Base-by-base conservation (phyloP, 2,329 filamentous ascomycete species). In the Aspergillus quadrilineatus region DNA sequence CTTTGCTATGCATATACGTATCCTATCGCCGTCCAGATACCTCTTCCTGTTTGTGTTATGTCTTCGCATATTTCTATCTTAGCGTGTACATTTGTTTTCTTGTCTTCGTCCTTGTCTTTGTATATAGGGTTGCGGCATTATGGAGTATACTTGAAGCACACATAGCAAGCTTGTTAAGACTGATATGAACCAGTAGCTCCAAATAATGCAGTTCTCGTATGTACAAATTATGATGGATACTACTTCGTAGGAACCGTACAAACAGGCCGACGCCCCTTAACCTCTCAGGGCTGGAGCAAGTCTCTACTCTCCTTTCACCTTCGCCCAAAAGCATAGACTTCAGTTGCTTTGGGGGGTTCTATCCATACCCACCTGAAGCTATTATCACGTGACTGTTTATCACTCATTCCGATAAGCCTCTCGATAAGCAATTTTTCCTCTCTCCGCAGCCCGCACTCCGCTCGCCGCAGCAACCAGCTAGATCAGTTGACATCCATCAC, bases 401-500 rank as follows among this genome's bases (percentile, higher is more conserved):
- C 14, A 36, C 34, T 9, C 34, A 14, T 36, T 8, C 48, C 34
- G 59, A 62, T 60, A 62, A 60, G 55, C 34, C 12, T 9, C 39
- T 37, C 50, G 60, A 65, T 65, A 63, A 63, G 60, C 51, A 63
- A 58, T 54, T 62, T 63, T 56, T 48, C 46, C 42, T 37, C 10
- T 10, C 34, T 22, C n/a, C 39, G 37, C 37, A 39, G 12, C 34
- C 14, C 34, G 22, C 8, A 9, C 39, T 42, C 39, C 39, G 39
- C 39, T 22, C 39, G 37, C 37, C 39, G 39, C 39, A 42, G 39
- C 39, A 15, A 10, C 14, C 42, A 22, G 39, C 39, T 14, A 42
- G n/a, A n/a, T 22, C 39, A 42, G n/a, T 22, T 34, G n/a, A 42
- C 39, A 37, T 22, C n/a, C 39, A 42, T 12, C 17, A 42, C 14